Evolutionary conservation across 371 early-diverging fungal genomes (phyloP), one percentile per base, ranked within the genome.

Genomic region (Actinomucor elegans): DNA sequence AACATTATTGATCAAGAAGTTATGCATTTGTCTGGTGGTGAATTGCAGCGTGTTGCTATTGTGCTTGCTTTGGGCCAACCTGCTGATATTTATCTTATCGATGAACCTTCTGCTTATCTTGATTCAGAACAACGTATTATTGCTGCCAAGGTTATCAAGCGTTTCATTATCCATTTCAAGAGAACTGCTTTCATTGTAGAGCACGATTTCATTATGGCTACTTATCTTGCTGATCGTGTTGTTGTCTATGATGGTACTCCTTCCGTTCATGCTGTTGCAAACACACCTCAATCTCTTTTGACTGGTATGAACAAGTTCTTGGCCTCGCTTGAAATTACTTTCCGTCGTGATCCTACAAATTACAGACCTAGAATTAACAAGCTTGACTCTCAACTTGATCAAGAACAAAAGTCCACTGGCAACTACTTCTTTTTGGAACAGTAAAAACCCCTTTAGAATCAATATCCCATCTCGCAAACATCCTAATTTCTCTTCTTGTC

Each of bases 171-270:
- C 61, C 94, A 96, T 79, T 86, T 92, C 59, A 96, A 97, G 77
- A 96, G 96, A 85, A 96, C 97, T 21, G 99, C 99, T 28, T 99
- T 99, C 80, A 86, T 99, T 54, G 99, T 99, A 48, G 99, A 99
- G 88, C 99, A 99, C 90, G 99, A 99, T 81, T 97, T 99, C 78
- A 98, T 99, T 71, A 98, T 99, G 95, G 99, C 97, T n/a, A 99
- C 99, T n/a, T 99, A 99, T 73, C 81, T 99, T 51, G 99, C 99
- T 43, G 99, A 99, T 73, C 92, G 97, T 71, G 97, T 99, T 20
- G 92, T 99, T 73, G 98, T 99, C 18, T 99, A 97, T 77, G 94
- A 94, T 5, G 99, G 99, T 69, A 75, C 56, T 35, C 99, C 99
- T 15, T 93, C 94, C 4, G 85, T 96, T 11, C 74, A 85, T 18